Base-by-base conservation (phyloP, 208 protist species). In the Herpetomonas samuelpessoai region DNA sequence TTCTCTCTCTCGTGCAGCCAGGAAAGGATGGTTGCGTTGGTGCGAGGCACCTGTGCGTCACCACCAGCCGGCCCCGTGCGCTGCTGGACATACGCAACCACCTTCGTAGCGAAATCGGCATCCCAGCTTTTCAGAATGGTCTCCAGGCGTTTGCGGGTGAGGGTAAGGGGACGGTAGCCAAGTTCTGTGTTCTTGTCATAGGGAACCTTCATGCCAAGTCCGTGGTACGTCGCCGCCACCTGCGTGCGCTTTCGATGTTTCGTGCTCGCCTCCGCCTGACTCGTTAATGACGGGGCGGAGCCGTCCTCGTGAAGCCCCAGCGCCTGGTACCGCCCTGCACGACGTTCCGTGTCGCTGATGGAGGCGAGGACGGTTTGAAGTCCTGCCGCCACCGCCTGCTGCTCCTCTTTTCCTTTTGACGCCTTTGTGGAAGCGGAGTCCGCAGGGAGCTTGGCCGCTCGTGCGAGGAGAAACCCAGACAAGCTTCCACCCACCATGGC, bases 151-250 rank as follows among this genome's bases (percentile, higher is more conserved):
- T 28, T 30, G 14, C 26, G 21, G n/a, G 7, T 66, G 18, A 79
- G 68, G 26, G 38, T 52, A 1, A 62, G 62, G 9, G 63, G 55
- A 9, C 80, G 67, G 64, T 83, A 83, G 30, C 80, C 76, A 1
- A 83, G 39, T 24, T 79, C 69, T 7, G 75, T 75, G 2, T 55
- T 53, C 19, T 31, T 39, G 54, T 81, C 61, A 26, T 68, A 74
- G 25, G 79, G 75, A 2, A 79, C 75, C 25, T 57, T 35, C 16
- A 80, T 14, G 16, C 75, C 74, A 2, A 86, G 54, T 2, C 56
- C 49, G 62, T 65, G 41, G 22, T 71, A 25, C 7, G 71, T 73
- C 0, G 39, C 14, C 1, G 60, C 74, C 10, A 72, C 57, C 14
- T 48, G 47, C 9, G 25, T 12, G 4, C 29, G 30, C 27, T 27